A percentile compares a stretch with the other conserved stretches of the same genome.
These are phyloP conservation scores for Venturia aucupariae DNA, from an alignment of 2,329 filamentous ascomycete genomes.

Conservation along the genomic window DNA sequence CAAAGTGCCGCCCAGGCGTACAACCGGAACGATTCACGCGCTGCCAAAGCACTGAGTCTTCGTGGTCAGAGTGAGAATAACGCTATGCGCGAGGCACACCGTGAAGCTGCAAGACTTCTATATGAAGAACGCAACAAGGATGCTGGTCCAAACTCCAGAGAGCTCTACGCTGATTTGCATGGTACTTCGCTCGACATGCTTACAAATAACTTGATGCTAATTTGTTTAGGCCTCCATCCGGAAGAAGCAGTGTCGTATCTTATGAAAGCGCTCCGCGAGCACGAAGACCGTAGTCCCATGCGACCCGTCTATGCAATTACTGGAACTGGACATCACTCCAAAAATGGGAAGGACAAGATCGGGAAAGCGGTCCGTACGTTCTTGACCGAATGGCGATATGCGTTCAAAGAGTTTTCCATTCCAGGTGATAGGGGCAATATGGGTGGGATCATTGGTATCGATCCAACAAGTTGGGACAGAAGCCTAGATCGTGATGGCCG, in stretches of 20 bases:
- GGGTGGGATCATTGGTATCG: conserved; percentile 55
- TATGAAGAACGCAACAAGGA: conserved; percentile 90
- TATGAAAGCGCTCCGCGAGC: conserved; percentile 77
- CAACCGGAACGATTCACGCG: conserved; percentile 95
- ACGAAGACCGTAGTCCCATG: conserved; percentile 49
- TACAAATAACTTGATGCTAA: conserved; percentile 9
- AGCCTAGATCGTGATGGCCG: conserved; percentile 27
- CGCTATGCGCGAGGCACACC: conserved; percentile 91
- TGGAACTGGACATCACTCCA: conserved; percentile 92
- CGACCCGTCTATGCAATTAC: conserved; percentile 90
- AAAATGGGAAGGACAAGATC: conserved; percentile 98
- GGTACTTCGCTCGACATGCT: conserved; percentile 32
- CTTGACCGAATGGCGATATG: conserved; percentile 91
- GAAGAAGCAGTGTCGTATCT: conserved; percentile 95
- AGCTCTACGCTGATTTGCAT: conserved; percentile 92
- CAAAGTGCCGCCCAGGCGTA: conserved; percentile 91
- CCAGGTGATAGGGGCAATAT: conserved; percentile 86
- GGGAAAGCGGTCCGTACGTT: conserved; percentile 87
- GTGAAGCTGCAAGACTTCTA: conserved; percentile 81
- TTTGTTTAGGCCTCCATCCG: conserved; percentile 63
- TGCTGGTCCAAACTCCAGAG: conserved; percentile 43
- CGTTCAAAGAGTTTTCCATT: conserved; percentile 91
- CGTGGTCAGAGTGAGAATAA: conserved; percentile 95
- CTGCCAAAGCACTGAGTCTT: conserved; percentile 87
- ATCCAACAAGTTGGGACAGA: conserved; percentile 50